Evolutionary conservation across 2,329 filamentous ascomycete species (phyloP).

Genomic region (Pseudonectria foliicola): DNA sequence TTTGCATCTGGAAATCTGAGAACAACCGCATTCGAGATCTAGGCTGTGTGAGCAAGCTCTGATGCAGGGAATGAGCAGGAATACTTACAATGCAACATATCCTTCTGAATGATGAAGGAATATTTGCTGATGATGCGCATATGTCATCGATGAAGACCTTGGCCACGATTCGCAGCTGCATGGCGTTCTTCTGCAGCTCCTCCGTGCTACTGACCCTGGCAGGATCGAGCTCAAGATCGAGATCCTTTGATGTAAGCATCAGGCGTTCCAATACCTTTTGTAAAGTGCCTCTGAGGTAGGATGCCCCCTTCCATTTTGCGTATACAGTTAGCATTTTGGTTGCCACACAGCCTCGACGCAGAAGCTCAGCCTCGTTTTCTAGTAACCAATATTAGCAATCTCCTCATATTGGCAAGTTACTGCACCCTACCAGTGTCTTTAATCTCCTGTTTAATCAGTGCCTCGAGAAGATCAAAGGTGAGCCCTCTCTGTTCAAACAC

Average conservation of each 20-base stretch:
- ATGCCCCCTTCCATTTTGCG: constrained; percentile 62
- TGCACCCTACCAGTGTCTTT: constrained; percentile 50
- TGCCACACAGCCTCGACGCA: constrained; percentile 63
- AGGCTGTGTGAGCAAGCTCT: background rate
- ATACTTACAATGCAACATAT: constrained; percentile 58
- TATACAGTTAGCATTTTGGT: constrained; percentile 67
- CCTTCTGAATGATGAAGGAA: constrained; percentile 57
- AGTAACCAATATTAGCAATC: constrained; percentile 6
- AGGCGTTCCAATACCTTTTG: constrained; percentile 61
- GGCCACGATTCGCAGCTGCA: constrained; percentile 59
- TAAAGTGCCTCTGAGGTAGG: constrained; percentile 56
- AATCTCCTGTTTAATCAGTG: constrained; percentile 61
- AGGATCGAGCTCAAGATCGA: constrained; percentile 62
- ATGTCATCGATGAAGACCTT: constrained; percentile 68
- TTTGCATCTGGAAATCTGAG: constrained; percentile 61
- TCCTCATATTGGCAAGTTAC: no score
- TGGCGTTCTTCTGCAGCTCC: constrained; percentile 58
- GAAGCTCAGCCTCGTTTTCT: constrained; percentile 61
- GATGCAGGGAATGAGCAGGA: background rate
- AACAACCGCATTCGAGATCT: constrained; percentile 58
- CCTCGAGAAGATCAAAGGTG: constrained; percentile 57
- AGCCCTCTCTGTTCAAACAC: constrained; percentile 62
- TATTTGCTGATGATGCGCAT: constrained; percentile 52
- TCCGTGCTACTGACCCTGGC: constrained; percentile 52
- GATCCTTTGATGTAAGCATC: constrained; percentile 58